Evolutionary conservation across 75 land plant genomes (phyloP).

Genomic region (Cryptomeria japonica): DNA sequence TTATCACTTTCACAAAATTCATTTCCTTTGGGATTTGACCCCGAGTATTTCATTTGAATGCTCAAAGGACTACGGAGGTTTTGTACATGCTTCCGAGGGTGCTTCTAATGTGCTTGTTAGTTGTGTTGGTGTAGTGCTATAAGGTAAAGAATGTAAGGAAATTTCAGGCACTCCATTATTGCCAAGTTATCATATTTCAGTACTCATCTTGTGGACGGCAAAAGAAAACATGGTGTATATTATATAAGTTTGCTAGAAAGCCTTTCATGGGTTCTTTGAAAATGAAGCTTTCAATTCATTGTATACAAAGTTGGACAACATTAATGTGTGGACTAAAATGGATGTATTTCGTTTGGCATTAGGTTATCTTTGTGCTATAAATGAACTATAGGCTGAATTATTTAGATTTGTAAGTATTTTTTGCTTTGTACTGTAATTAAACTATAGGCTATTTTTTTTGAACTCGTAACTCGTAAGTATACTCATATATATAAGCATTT

Average conservation of each 20-base stretch:
- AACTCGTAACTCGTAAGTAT: too few relatives aligned
- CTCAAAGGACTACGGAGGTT: too few relatives aligned
- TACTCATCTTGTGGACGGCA: not conserved
- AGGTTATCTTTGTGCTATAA: not conserved
- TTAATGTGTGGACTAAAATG: not conserved
- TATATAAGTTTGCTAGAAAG: not conserved
- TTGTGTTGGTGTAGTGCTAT: too few relatives aligned
- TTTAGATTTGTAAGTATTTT: too few relatives aligned
- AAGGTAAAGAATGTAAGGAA: not conserved
- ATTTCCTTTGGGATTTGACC: not conserved
- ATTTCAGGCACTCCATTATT: too few relatives aligned
- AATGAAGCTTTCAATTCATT: too few relatives aligned
- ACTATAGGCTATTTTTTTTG: too few relatives aligned
- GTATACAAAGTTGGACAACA: not conserved
- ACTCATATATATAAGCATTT: too few relatives aligned
- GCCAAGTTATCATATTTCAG: not conserved
- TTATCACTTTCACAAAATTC: too few relatives aligned
- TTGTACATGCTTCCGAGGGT: not conserved
- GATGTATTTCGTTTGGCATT: not conserved
- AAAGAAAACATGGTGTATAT: too few relatives aligned
- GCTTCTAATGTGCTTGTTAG: not conserved
- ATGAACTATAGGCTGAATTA: too few relatives aligned
- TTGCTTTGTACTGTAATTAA: too few relatives aligned
- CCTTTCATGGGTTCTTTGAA: not conserved
- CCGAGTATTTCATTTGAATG: not conserved